A percentile compares a stretch with the other conserved stretches of the same genome.
phyloP scores from a whole-genome alignment of 2,329 filamentous ascomycete species.

The Xylaria sp. region DNA sequence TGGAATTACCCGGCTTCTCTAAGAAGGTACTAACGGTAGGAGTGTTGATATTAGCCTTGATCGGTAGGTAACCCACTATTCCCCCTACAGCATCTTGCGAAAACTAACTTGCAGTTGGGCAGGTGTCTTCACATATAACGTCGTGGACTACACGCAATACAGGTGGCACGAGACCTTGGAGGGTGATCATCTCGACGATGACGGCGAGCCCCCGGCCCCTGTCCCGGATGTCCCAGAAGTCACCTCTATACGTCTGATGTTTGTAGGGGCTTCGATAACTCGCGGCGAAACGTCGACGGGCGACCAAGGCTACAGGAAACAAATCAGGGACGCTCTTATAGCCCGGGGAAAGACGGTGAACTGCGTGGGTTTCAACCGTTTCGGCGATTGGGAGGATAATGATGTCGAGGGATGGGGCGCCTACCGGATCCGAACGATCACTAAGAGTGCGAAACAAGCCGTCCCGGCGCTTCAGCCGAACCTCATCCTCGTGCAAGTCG shows the following conservation, averaged over 20 bases:
- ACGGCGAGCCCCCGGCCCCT: background rate
- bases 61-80: conserved; percentile 12
- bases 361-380: conserved; percentile 39
- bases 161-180: conserved; percentile 6
- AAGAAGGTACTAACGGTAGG: conserved; percentile 6
- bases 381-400: conserved; percentile 39
- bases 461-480: conserved; percentile 38
- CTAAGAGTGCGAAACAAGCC: conserved; percentile 32
- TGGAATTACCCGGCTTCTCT: background rate
- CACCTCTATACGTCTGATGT: conserved; percentile 37
- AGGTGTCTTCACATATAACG: conserved; percentile 28
- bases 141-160: conserved; percentile 31
- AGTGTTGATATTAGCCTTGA: conserved; percentile 5
- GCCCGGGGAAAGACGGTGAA: conserved; percentile 36
- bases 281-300: conserved; percentile 35
- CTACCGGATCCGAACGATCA: conserved; percentile 32
- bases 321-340: conserved; percentile 36
- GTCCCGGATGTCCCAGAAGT: background rate
- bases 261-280: conserved; percentile 37
- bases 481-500: conserved; percentile 38
- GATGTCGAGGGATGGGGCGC: conserved; percentile 38
- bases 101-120: conserved; percentile 7
- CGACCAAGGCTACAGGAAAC: conserved; percentile 36
- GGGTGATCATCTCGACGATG: background rate
- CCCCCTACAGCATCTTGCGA: background rate